Base-by-base conservation (phyloP, 306 rosid genomes). In the Malus domestica region DNA sequence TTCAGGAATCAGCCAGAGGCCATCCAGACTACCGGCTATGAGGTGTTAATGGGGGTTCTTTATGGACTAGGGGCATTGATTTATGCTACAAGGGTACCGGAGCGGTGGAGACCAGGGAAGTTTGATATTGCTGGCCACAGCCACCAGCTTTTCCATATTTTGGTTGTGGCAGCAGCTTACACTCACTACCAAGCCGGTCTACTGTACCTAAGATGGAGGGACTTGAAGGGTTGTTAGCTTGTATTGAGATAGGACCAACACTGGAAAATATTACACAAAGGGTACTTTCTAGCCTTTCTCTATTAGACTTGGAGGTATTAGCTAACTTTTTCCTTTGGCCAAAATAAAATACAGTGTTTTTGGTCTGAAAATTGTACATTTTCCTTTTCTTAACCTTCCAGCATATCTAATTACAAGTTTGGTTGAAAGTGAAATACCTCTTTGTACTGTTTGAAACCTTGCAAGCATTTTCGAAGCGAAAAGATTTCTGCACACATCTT, bases 121-220 rank as follows among this genome's bases (percentile, higher is more conserved):
- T 90, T 90, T 80, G 96, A 90, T 76, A 81, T 88, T 76, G 91
- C 89, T 7, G 91, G 93, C 20, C 82, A 86, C 52, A 88, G 93
- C 68, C 93, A 90, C 80, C 93, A 86, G 73, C 76, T 88, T 30
- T 90, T 90, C 54, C 91, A 88, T 88, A 76, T 90, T 22, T 70
- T 90, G 80, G 91, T 88, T 78, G 93, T 90, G 76, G 89, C 90
- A 1, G 96, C 83, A 60, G 93, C 93, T 65, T 87, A 83, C 76
- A 84, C 88, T 12, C 96, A 88, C 67, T 88, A 88, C 40, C 84
- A 2, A 2, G 86, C 80, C 11, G 93, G 91, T 0, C 81, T 88
- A 8, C 25, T 88, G 69, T 83, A 86, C 70, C 83, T 90, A 55
- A 79, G 81, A 79, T 88, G 93, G 96, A 80, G 93, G 75, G 87